Evolutionary conservation across 225 moss, liverwort and hornwort genomes (phyloP).

Genomic region (Pleurozium schreberi): DNA sequence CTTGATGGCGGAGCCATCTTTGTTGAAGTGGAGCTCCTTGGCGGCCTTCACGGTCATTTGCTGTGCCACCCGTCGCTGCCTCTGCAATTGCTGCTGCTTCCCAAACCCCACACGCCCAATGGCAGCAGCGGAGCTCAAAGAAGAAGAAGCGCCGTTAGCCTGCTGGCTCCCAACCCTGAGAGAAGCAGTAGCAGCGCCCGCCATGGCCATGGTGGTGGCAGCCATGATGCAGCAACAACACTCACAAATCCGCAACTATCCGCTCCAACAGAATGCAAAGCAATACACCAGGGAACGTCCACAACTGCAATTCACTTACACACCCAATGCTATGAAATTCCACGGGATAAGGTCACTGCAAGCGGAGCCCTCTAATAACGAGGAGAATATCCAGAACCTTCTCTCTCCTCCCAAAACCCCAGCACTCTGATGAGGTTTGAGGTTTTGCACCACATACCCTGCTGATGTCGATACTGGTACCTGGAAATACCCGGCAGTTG

Average conservation of each 20-base stretch:
- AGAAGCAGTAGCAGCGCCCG: background rate
- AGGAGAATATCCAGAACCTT: background rate
- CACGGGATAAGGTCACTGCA: background rate
- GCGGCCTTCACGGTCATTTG: background rate
- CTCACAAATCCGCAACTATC: background rate
- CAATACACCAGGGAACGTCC: background rate
- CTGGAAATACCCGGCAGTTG: background rate
- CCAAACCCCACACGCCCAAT: background rate
- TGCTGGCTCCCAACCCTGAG: background rate
- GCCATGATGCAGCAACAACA: background rate
- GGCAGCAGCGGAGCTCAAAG: background rate
- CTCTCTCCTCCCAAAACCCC: background rate
- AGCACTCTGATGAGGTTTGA: background rate
- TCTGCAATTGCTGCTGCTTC: background rate
- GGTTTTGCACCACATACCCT: background rate
- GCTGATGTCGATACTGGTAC: background rate
- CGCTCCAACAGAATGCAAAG: background rate
- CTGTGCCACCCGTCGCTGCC: background rate
- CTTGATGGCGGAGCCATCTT: background rate
- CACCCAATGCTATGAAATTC: background rate
- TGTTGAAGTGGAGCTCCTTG: background rate
- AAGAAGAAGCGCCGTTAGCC: background rate
- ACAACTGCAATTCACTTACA: background rate
- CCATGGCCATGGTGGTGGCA: background rate
- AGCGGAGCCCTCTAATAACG: background rate